phyloP scores from a whole-genome alignment of 495 filamentous ascomycete species.

The Daldinia decipiens region DNA sequence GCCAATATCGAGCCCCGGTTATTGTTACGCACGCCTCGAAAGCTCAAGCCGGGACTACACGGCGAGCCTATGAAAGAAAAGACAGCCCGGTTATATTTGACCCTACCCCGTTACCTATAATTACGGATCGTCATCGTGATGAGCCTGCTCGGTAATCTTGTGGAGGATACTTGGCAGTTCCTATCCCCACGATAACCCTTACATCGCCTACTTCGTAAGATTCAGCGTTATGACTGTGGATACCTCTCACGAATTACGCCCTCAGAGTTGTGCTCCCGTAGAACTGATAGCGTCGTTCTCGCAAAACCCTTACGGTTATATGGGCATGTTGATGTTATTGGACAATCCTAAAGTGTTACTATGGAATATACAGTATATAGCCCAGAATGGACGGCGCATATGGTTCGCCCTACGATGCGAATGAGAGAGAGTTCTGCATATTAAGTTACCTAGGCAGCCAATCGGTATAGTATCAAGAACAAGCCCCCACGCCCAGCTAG shows the following conservation, averaged over 20 bases:
- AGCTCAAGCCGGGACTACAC: constrained; percentile 10
- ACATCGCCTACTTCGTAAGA: constrained; percentile 2
- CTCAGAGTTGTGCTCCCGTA: background rate
- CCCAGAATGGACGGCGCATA: background rate
- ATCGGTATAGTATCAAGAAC: constrained; percentile 6
- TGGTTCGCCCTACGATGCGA: background rate
- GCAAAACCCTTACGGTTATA: background rate
- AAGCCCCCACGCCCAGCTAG: constrained; percentile 35
- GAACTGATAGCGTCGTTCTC: background rate
- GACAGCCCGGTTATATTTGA: constrained; percentile 15
- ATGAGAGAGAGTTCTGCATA: constrained; percentile 19
- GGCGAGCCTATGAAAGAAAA: constrained; percentile 28
- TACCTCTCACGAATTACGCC: background rate
- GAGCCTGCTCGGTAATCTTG: constrained; percentile 1
- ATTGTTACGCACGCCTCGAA: constrained; percentile 15
- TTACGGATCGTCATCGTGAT: constrained; percentile 27
- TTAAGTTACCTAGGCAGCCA: background rate
- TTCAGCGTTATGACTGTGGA: background rate
- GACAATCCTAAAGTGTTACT: background rate
- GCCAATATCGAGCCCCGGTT: constrained; percentile 22
- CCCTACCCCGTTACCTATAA: constrained; percentile 17
- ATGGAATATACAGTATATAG: background rate
- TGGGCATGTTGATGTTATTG: background rate
- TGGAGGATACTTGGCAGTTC: background rate
- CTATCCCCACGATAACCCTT: background rate